Conservation (phyloP, 2,329 filamentous ascomycete genomes). For the Dissoconium aciculare region DNA sequence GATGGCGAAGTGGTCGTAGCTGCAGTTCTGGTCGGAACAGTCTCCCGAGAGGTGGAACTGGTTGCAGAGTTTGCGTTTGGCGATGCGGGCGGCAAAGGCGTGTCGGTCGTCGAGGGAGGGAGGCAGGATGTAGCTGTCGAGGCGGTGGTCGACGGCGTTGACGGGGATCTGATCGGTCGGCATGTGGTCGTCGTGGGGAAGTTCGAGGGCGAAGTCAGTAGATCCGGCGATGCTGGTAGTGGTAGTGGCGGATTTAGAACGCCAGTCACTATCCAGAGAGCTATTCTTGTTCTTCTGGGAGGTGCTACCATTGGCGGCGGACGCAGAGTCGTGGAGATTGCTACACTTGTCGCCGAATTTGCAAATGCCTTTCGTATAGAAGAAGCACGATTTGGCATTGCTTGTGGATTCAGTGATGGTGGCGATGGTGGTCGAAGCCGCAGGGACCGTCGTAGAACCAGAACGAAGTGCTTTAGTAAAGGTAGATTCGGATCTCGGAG, state of each 20-base stretch:
- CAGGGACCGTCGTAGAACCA: too few relatives aligned
- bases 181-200: constrained; percentile 15
- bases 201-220: constrained; percentile 5
- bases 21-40: constrained; percentile 26
- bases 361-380: constrained; percentile 19
- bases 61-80: constrained; percentile 35
- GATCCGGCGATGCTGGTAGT: background rate
- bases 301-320: constrained; percentile 6
- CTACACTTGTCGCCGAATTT: constrained; percentile 19
- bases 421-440: constrained; percentile 1
- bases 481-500: constrained; percentile 1
- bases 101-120: constrained; percentile 26
- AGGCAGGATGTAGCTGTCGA: constrained; percentile 30
- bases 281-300: constrained; percentile 7
- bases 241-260: background rate
- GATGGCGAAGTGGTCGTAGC: constrained; percentile 34
- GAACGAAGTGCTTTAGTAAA: too few relatives aligned
- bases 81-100: constrained; percentile 27
- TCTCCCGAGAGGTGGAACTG: constrained; percentile 28
- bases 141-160: constrained; percentile 33
- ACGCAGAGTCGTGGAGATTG: constrained; percentile 13
- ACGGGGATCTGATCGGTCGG: constrained; percentile 27
- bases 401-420: background rate
- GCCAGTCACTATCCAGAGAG: constrained; percentile 3
- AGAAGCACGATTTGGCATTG: constrained; percentile 10